Conservation (phyloP, 73 alveolate species). For the Breviolum minutum region DNA sequence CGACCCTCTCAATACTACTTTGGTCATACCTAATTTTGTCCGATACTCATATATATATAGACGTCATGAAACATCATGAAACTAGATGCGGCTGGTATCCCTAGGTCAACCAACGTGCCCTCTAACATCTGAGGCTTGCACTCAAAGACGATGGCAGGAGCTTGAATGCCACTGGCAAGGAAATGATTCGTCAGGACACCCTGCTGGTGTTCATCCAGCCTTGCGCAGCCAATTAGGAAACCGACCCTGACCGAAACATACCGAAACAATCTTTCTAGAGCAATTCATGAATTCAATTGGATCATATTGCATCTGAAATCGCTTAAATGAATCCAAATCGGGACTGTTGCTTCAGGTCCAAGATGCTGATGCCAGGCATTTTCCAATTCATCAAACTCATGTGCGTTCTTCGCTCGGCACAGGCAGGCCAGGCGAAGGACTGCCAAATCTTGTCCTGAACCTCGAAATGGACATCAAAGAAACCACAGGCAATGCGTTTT, state of each 20-base stretch:
- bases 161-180: slow-evolving; percentile 73
- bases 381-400: slow-evolving; percentile 9
- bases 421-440: slow-evolving; percentile 62
- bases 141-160: slow-evolving; percentile 84
- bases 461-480: not conserved
- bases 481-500: too few species aligned
- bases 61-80: not conserved
- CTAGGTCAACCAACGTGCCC: too few species aligned
- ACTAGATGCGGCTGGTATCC: too few species aligned
- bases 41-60: too few species aligned
- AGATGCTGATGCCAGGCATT: slow-evolving; percentile 52
- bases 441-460: slow-evolving; percentile 50
- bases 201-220: slow-evolving; percentile 53
- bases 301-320: not conserved
- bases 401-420: slow-evolving; percentile 35
- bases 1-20: too few species aligned
- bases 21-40: too few species aligned
- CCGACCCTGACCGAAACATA: too few species aligned
- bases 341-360: not conserved
- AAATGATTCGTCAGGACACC: slow-evolving; percentile 37
- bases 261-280: too few species aligned
- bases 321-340: too few species aligned
- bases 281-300: not conserved
- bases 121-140: not conserved
- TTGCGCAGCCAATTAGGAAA: not conserved